phyloP scores from a whole-genome alignment of 768 basidiomycete species.

The Pleurotus ostreatus region DNA sequence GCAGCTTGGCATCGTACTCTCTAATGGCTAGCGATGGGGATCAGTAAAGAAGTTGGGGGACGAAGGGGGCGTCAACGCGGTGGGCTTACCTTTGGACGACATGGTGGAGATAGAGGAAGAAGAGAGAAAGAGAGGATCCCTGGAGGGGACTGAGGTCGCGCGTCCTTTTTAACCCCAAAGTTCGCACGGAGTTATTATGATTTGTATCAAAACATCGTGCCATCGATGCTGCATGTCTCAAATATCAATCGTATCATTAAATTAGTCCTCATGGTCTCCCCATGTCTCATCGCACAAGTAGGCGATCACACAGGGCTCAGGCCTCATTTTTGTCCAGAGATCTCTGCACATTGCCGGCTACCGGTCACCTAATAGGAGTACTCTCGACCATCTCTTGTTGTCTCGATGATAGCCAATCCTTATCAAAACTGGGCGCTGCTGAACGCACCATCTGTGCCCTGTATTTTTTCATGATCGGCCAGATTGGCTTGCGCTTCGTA shows the following conservation, averaged over 20 bases:
- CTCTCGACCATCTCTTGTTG: no score
- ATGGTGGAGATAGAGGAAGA: background rate
- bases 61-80: background rate
- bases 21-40: slow-evolving; percentile 54
- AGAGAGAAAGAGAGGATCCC: background rate
- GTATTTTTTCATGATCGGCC: slow-evolving; percentile 85
- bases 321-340: no score
- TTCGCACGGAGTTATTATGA: background rate
- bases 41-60: background rate
- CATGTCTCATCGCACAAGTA: no score
- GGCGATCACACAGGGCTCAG: no score
- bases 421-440: slow-evolving; percentile 34
- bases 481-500: slow-evolving; percentile 87
- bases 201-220: background rate
- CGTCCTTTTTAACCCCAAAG: background rate
- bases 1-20: slow-evolving; percentile 98
- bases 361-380: no score
- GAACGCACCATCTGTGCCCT: slow-evolving; percentile 65
- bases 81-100: slow-evolving; percentile 9
- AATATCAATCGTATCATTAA: no score
- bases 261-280: no score
- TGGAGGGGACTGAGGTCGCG: background rate
- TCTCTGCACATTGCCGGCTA: no score
- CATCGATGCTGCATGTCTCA: background rate
- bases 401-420: no score